Evolutionary conservation across 345 rosid genomes (phyloP).

Genomic region (Dovyalis caffra): DNA sequence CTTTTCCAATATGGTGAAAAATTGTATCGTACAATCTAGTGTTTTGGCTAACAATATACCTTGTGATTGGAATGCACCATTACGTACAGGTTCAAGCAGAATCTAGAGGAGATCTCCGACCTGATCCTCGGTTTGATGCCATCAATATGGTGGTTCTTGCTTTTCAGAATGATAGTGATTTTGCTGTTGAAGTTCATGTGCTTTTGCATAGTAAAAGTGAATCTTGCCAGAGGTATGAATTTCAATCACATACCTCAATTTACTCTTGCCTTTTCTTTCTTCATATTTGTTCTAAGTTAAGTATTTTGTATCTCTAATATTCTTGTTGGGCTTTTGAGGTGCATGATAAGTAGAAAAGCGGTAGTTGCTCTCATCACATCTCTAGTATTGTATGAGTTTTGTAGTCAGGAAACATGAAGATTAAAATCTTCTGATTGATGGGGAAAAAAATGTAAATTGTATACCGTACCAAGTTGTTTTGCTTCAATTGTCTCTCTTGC

Average conservation of each 20-base stretch:
- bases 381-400: not conserved
- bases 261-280: not conserved
- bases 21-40: not conserved
- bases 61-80: conserved; percentile 15
- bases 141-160: conserved; percentile 64
- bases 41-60: conserved; percentile 1
- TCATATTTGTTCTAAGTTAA: not conserved
- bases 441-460: not conserved
- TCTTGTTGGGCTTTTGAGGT: conserved; percentile 1
- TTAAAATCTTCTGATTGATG: not conserved
- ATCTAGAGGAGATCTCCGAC: conserved; percentile 81
- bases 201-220: conserved; percentile 51
- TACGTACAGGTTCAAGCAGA: conserved; percentile 73
- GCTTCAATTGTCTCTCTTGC: not conserved
- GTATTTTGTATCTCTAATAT: conserved; percentile 6
- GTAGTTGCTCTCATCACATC: not conserved
- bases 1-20: not conserved
- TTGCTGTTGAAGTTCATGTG: conserved; percentile 43
- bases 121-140: conserved; percentile 90
- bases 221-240: conserved; percentile 49
- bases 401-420: not conserved
- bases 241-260: not conserved
- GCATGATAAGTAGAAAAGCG: not conserved
- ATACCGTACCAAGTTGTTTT: not conserved
- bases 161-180: conserved; percentile 61